A percentile compares a stretch with the other conserved stretches of the same genome.
Conservation (phyloP, 805 yeast species). For the Kluyveromyces lactis region DNA sequence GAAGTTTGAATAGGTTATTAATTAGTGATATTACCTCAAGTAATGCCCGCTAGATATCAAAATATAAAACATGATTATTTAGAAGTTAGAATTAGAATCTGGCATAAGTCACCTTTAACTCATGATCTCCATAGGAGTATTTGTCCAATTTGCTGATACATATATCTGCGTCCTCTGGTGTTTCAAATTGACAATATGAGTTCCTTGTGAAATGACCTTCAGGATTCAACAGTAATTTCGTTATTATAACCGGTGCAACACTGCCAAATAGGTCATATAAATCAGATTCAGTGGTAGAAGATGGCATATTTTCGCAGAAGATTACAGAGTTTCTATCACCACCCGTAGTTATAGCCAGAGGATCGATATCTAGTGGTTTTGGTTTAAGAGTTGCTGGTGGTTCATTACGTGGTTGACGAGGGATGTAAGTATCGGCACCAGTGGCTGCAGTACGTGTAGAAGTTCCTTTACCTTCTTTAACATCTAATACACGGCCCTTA, state of each 20-base stretch:
- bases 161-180: slow-evolving; percentile 56
- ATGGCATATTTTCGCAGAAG: slow-evolving; percentile 75
- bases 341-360: slow-evolving; percentile 39
- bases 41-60: neutral
- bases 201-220: slow-evolving; percentile 68
- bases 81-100: slow-evolving; percentile 15
- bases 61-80: neutral
- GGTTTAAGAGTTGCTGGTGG: neutral
- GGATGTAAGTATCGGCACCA: slow-evolving; percentile 2
- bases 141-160: slow-evolving; percentile 71
- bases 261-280: slow-evolving; percentile 79
- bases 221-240: slow-evolving; percentile 61
- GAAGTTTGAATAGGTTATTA: too few species aligned
- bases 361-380: neutral
- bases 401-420: neutral
- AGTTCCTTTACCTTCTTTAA: slow-evolving; percentile 55
- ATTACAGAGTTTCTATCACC: slow-evolving; percentile 56
- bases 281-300: slow-evolving; percentile 80
- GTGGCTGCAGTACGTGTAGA: neutral
- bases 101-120: slow-evolving; percentile 62
- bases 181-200: slow-evolving; percentile 77
- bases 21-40: neutral
- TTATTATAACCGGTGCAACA: slow-evolving; percentile 64
- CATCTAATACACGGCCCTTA: slow-evolving; percentile 73
- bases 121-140: slow-evolving; percentile 80